phyloP scores from a whole-genome alignment of 768 basidiomycete species.

The Tylopilus subfusipes region DNA sequence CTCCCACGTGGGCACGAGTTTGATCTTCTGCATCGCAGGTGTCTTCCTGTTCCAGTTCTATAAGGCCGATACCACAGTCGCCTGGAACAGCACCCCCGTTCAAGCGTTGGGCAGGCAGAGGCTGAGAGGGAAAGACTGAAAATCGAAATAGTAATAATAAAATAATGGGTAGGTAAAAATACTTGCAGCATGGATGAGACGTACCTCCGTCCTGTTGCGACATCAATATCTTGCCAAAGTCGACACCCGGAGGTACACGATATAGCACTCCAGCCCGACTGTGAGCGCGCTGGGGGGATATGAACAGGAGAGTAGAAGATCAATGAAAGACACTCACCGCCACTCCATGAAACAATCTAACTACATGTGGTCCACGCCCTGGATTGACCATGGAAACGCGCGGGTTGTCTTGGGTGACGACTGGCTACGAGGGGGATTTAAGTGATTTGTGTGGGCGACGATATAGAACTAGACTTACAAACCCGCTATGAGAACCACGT shows the following conservation, averaged over 20 bases:
- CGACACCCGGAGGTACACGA: conserved; percentile 61
- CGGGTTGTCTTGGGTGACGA: conserved; percentile 60
- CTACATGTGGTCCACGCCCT: conserved; percentile 87
- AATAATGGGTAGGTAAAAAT: not conserved
- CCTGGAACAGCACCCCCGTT: conserved; percentile 29
- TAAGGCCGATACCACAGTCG: conserved; percentile 25
- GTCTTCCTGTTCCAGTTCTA: conserved; percentile 24
- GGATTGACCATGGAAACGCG: conserved; percentile 77
- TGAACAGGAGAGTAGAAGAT: not conserved
- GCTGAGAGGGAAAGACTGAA: conserved; percentile 9
- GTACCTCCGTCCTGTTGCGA: conserved; percentile 16
- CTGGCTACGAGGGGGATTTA: conserved; percentile 26
- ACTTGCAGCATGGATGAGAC: not conserved
- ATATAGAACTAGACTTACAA: conserved; percentile 52
- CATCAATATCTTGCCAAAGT: conserved; percentile 50
- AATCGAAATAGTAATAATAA: too few relatives aligned
- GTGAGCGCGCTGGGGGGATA: conserved; percentile 46
- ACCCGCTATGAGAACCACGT: conserved; percentile 81
- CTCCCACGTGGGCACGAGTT: not conserved
- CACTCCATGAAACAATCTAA: conserved; percentile 84
- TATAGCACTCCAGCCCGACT: conserved; percentile 62
- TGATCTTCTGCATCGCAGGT: conserved; percentile 14
- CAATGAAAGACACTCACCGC: conserved; percentile 34
- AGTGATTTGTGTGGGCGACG: not conserved
- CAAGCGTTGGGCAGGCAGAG: not conserved